Percentiles rank a stretch among this genome's conserved stretches.
Evolutionary conservation across 305 asterid genomes (phyloP).

Genomic region (Fraxinus platypoda): DNA sequence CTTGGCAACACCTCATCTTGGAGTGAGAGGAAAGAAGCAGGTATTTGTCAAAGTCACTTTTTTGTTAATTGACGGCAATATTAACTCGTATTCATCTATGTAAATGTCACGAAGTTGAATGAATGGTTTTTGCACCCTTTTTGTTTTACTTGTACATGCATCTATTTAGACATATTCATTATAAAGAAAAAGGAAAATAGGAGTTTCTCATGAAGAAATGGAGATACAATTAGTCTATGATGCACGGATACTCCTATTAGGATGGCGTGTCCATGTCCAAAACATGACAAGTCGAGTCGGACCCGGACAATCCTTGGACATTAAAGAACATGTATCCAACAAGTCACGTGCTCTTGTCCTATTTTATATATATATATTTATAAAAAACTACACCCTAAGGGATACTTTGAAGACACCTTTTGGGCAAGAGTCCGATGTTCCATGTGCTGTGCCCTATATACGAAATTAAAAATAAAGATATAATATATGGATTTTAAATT

Average conservation of each 20-base stretch:
- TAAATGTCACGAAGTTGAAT: background rate
- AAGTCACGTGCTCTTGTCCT: background rate
- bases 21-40: constrained; percentile 97
- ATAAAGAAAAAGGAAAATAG: background rate
- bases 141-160: background rate
- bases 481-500: background rate
- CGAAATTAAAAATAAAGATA: background rate
- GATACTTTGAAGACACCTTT: background rate
- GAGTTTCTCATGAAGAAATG: background rate
- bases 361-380: background rate
- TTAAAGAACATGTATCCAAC: background rate
- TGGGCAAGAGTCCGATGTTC: background rate
- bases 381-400: background rate
- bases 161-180: background rate
- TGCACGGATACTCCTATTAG: background rate
- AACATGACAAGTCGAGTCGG: background rate
- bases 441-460: background rate
- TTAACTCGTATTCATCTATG: background rate
- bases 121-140: constrained; percentile 3
- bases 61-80: constrained; percentile 5
- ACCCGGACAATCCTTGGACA: background rate
- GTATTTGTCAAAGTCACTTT: constrained; percentile 38
- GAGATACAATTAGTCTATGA: background rate
- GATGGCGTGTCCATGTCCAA: background rate
- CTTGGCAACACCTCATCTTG: constrained; percentile 98